Evolutionary conservation across 1,284 basidiomycete genomes (phyloP), one percentile per base, ranked within the genome.

Genomic region (Leucoagaricus sp.): DNA sequence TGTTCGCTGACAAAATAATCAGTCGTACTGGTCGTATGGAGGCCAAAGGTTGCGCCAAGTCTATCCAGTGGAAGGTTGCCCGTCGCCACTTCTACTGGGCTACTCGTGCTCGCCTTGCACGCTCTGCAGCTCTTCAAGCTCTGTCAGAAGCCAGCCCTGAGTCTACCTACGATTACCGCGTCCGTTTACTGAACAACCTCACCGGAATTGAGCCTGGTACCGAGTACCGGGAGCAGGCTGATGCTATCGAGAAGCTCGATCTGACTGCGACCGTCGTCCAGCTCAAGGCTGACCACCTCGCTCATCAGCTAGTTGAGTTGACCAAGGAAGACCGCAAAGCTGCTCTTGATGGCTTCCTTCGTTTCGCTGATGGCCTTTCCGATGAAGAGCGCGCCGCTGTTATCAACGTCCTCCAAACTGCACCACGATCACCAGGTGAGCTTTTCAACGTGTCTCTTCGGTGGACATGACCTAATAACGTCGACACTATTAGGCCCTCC

Each of bases 11-110:
- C 29, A 15, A 15, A 48, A 63, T 61, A 61, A 59, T 61, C 65
- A 96, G 96, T 75, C 92, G 94, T 56, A 84, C 89, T 44, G 96
- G 95, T 58, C 93, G 96, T 59, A 98, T 99, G 96, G 93, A 97
- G 75, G 96, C 96, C 26, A 98, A 98, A 76, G 96, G 94, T 17
- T 97, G 91, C 69, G 95, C 90, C 44, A 91, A 84, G 67, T 81
- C 85, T 29, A 85, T 84, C 58, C 84, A 87, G 57, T 97, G 96
- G 95, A 89, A 90, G 71, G 84, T 94, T 61, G 87, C 95, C 47
- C 89, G 96, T 61, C 83, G 93, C 61, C 86, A 90, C 72, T 98
- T 99, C 84, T 99, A 98, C 81, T 96, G 94, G 94, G 88, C 93
- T 54, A 81, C 96, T 48, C 89, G 95, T 47, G 87, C 88, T 17